Evolutionary conservation across 345 rosid species (phyloP).

Genomic region (Dipteronia dyeriana): DNA sequence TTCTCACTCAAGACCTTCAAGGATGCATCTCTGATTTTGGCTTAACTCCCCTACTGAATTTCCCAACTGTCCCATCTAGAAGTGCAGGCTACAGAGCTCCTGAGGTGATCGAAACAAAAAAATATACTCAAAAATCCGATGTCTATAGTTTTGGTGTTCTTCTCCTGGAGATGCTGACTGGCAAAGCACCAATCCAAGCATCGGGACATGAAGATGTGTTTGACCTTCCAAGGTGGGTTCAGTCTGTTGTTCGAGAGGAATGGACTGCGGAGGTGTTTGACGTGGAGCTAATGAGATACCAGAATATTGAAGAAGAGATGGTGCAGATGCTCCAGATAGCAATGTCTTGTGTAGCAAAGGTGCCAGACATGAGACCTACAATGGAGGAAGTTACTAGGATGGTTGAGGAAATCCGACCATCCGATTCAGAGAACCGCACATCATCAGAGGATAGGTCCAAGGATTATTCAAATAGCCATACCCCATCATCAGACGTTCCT

Average conservation of each 20-base stretch:
- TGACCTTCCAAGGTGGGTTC: constrained; percentile 90
- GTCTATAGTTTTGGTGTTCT: constrained; percentile 88
- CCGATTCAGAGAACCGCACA: constrained; percentile 57
- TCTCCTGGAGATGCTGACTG: constrained; percentile 82
- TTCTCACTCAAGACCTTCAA: constrained; percentile 53
- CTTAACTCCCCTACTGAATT: constrained; percentile 58
- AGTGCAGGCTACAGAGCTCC: constrained; percentile 82
- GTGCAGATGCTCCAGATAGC: constrained; percentile 94
- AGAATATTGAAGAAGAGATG: constrained; percentile 84
- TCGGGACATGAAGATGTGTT: constrained; percentile 59
- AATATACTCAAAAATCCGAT: constrained; percentile 63
- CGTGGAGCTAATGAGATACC: constrained; percentile 63
- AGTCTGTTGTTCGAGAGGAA: constrained; percentile 85
- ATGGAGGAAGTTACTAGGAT: constrained; percentile 77
- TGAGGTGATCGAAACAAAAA: constrained; percentile 60
- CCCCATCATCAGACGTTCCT: constrained; percentile 16
- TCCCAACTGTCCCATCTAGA: constrained; percentile 55
- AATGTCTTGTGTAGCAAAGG: constrained; percentile 71
- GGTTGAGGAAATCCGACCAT: constrained; percentile 73
- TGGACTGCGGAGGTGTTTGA: constrained; percentile 97
- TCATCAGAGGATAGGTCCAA: constrained; percentile 47
- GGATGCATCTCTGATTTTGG: constrained; percentile 79
- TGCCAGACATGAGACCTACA: constrained; percentile 72
- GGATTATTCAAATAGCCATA: constrained; percentile 22
- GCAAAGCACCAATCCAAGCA: constrained; percentile 71